Base-by-base conservation (phyloP, 2,329 filamentous ascomycete species). In the Aquanectria penicillioides region DNA sequence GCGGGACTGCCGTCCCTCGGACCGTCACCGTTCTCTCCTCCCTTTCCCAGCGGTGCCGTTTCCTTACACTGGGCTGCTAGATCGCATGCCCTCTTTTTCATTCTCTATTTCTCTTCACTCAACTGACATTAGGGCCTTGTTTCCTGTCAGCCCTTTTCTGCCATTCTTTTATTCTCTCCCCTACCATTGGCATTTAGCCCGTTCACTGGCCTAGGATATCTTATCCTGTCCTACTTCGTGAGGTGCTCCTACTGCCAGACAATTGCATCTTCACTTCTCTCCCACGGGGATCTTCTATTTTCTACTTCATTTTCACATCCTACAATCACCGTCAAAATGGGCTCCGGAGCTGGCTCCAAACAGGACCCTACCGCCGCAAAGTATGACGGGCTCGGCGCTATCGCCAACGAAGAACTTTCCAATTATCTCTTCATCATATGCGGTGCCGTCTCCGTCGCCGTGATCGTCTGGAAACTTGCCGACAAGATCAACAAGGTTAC, bases 391-490 rank as follows among this genome's bases (percentile, higher is more conserved):
- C 49, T 36, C 11, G 47, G 52, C 15, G 47, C 38, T 12, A 12
- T 33, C 38, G 29, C 25, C 33, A 71, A 89, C 66, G 76, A 83
- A 64, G 77, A 82, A 37, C 80, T 91, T 34, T 82, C 83, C 31
- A 78, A 84, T 55, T 89, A 89, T 71, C 80, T 89, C 37, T 78
- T 89, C 63, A 78, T 88, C 64, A 81, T 89, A 23, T 87, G 91
- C 74, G 86, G 86, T 50, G 83, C 83, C 47, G 80, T 93, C 48
- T 83, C 89, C 11, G 82, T 75, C 29, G 81, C 83, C 46, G 81
- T 94, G 67, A 81, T 91, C 63, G 67, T 88, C 62, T 94, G 92
- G 85, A 87, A 89, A 61, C 74, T 89, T 62, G 76, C 80, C 52
- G 82, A 87, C 47, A 81, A 84, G 52, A 77, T 90, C 55, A 80